phyloP scores from a whole-genome alignment of 192 early-diverging fungal genomes.

The Podila epigama region DNA sequence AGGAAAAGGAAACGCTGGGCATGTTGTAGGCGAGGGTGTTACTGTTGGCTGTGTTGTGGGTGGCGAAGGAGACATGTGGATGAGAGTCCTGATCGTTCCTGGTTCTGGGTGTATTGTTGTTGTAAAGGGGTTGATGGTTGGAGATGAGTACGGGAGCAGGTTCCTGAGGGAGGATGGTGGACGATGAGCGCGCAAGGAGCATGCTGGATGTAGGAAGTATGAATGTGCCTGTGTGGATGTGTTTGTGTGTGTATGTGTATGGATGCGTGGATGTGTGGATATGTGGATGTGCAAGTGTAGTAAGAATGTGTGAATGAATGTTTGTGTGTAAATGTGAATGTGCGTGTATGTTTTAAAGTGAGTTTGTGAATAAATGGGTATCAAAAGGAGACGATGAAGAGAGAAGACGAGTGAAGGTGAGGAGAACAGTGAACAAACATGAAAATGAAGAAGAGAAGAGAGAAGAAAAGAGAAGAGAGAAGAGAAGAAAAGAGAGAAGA shows the following conservation, averaged over 20 bases:
- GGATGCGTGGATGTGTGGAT: background rate
- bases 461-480: background rate
- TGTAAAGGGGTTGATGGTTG: too few relatives aligned
- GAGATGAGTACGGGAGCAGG: background rate
- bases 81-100: too few relatives aligned
- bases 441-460: background rate
- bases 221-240: background rate
- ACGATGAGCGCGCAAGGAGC: background rate
- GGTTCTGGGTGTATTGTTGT: too few relatives aligned
- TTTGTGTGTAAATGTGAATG: background rate
- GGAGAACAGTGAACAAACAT: background rate
- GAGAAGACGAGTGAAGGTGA: background rate
- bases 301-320: background rate
- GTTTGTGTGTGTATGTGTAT: slow-evolving; percentile 3
- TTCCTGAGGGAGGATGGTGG: background rate
- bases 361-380: background rate
- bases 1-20: background rate
- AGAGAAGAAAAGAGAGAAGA: background rate
- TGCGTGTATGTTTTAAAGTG: background rate
- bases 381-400: background rate
- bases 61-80: too few relatives aligned
- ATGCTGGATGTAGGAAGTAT: background rate
- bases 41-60: background rate
- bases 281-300: background rate
- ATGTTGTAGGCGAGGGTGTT: too few relatives aligned